Evolutionary conservation across 2,329 filamentous ascomycete genomes (phyloP), one percentile per base, ranked within the genome.

Genomic region (Thermoascus crustaceus): DNA sequence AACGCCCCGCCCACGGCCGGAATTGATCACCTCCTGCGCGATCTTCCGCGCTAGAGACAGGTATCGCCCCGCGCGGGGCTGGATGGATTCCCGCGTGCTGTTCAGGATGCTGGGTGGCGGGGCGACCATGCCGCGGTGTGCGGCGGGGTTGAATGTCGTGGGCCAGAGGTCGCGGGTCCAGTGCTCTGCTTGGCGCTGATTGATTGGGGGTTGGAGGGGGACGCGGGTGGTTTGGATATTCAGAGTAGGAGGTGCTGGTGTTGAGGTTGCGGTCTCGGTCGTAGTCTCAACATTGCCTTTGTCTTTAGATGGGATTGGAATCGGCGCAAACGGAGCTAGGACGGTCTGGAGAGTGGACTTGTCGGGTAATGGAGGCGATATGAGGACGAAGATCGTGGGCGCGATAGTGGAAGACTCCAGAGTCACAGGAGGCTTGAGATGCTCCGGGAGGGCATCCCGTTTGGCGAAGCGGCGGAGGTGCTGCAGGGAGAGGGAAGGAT

Each of bases 141-240:
- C 58, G 4, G 66, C 60, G 13, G 64, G 61, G 43, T 69, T 69
- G 50, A 55, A 69, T 7, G 54, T 49, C 20, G 63, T 58, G 1
- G 65, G 65, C 66, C 66, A 68, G 27, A 62, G 48, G 8, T 43
- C 57, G 14, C 54, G 53, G 6, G 58, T 55, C 65, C 65, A 68
- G 37, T 48, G 45, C 16, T 60, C 49, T n/a, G 66, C 61, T 49
- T 67, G 63, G n/a, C 45, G 39, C 2, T 44, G 27, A 20, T 52
- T 63, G 30, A 63, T 47, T 3, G 66, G 65, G 2, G 66, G 61
- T 20, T 61, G 52, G 7, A 63, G 48, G 1, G 65, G 63, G 27
- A 69, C 56, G n/a, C 43, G 47, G 7, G 54, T 55, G 4, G 52
- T 46, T 37, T 55, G 42, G n/a, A 64, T 42, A 7, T 32, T 35